These are phyloP conservation scores for Simplicillium aogashimaense DNA, from an alignment of 2,329 filamentous ascomycete species.

Conservation along the genomic window DNA sequence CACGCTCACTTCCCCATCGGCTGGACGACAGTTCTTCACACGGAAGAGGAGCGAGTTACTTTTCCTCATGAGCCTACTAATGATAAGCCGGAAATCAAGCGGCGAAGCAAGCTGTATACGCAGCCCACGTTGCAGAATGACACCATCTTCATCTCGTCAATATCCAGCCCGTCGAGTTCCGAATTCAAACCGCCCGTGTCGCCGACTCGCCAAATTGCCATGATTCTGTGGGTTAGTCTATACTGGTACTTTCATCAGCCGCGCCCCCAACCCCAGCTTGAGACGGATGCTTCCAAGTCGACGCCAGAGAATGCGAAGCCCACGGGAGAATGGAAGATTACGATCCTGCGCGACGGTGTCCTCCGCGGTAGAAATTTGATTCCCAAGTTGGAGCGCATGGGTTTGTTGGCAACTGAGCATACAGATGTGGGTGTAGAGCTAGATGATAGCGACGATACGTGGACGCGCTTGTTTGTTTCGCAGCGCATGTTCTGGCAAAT, in stretches of 20 bases:
- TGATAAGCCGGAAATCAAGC: slow-evolving; percentile 8
- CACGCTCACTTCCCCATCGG: slow-evolving; percentile 69
- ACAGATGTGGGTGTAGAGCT: slow-evolving; percentile 60
- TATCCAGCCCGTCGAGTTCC: slow-evolving; percentile 69
- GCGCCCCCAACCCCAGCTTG: slow-evolving; percentile 55
- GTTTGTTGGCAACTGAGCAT: slow-evolving; percentile 66
- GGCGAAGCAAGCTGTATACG: slow-evolving; percentile 38
- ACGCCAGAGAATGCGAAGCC: slow-evolving; percentile 65
- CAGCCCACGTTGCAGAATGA: slow-evolving; percentile 70
- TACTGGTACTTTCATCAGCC: slow-evolving; percentile 97
- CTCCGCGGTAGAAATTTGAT: slow-evolving; percentile 75
- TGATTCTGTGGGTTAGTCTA: slow-evolving; percentile 92
- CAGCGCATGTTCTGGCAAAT: slow-evolving; percentile 85
- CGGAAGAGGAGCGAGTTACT: slow-evolving; percentile 33
- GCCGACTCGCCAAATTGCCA: slow-evolving; percentile 80
- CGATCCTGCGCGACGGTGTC: slow-evolving; percentile 78
- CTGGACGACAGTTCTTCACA: slow-evolving; percentile 83
- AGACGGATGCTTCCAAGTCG: slow-evolving; percentile 49
- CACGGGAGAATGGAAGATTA: slow-evolving; percentile 76
- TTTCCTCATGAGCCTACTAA: slow-evolving; percentile 1
- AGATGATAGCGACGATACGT: slow-evolving; percentile 54
- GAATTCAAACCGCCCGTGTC: slow-evolving; percentile 75
- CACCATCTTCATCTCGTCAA: slow-evolving; percentile 82
- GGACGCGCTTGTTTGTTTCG: slow-evolving; percentile 74
- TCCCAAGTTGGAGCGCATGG: slow-evolving; percentile 90